A percentile compares a stretch with the other conserved stretches of the same genome.
Conservation (phyloP, 192 early-diverging fungal genomes). For the Phycomyces blakesleeanus region DNA sequence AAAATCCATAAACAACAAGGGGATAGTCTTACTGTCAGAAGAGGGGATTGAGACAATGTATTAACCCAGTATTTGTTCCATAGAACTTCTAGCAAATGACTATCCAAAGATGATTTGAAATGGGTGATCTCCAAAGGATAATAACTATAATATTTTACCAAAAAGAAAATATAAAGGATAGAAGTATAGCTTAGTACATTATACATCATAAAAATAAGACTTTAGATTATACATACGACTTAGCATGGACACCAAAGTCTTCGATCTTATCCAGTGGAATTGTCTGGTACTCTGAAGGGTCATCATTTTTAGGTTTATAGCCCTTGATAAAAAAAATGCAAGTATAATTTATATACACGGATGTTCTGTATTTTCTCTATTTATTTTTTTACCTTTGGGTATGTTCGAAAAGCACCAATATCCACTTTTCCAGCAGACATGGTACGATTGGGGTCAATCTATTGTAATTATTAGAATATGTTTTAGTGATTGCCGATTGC, state of each 20-base stretch:
- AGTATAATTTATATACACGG: not conserved
- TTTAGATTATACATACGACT: constrained; percentile 42
- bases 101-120: constrained; percentile 91
- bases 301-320: constrained; percentile 76
- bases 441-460: constrained; percentile 97
- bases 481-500: not conserved
- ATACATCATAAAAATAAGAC: not conserved
- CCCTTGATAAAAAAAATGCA: constrained; percentile 39
- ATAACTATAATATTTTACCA: constrained; percentile 47
- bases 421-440: constrained; percentile 96
- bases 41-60: constrained; percentile 88
- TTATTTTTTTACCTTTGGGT: constrained; percentile 63
- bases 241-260: constrained; percentile 95
- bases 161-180: too few species aligned
- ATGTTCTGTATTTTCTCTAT: constrained; percentile 12
- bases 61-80: constrained; percentile 99
- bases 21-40: constrained; percentile 64
- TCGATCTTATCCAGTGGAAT: constrained; percentile 95
- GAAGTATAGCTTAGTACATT: not conserved
- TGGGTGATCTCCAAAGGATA: constrained; percentile 88
- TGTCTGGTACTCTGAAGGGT: constrained; percentile 79
- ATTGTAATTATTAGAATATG: not conserved
- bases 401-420: constrained; percentile 98
- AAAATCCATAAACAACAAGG: not conserved
- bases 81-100: constrained; percentile 79